Conservation (phyloP, 2,329 filamentous ascomycete genomes). For the Ophiostoma himal-ulmi region DNA sequence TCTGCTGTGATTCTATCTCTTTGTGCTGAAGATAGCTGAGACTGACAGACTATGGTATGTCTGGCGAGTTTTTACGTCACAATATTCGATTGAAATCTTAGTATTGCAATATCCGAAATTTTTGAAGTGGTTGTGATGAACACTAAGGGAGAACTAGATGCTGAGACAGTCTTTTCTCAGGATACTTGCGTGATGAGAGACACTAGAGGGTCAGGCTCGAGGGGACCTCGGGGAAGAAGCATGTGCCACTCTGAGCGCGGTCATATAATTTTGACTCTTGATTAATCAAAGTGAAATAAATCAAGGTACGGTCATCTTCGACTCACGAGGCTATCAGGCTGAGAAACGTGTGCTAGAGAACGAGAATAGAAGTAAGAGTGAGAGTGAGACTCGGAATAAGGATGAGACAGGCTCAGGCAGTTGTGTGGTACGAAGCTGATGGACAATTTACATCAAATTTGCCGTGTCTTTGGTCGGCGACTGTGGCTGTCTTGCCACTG, state of each 20-base stretch:
- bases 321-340: background rate
- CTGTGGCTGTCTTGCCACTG: background rate
- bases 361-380: background rate
- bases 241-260: background rate
- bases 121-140: no score
- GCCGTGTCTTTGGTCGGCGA: conserved; percentile 6
- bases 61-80: background rate
- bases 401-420: background rate
- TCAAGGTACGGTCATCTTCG: background rate
- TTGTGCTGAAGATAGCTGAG: background rate
- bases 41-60: background rate
- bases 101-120: no score
- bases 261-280: background rate
- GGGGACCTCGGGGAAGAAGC: background rate
- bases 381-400: background rate
- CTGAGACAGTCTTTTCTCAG: background rate
- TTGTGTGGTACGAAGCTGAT: background rate
- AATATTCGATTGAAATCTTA: no score
- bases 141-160: background rate
- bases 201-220: background rate
- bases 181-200: background rate
- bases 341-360: background rate
- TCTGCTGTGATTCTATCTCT: no score
- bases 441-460: background rate
- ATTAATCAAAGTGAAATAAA: no score